Base-by-base conservation (phyloP, 1,284 basidiomycete species). In the Phenoliferia sp. region DNA sequence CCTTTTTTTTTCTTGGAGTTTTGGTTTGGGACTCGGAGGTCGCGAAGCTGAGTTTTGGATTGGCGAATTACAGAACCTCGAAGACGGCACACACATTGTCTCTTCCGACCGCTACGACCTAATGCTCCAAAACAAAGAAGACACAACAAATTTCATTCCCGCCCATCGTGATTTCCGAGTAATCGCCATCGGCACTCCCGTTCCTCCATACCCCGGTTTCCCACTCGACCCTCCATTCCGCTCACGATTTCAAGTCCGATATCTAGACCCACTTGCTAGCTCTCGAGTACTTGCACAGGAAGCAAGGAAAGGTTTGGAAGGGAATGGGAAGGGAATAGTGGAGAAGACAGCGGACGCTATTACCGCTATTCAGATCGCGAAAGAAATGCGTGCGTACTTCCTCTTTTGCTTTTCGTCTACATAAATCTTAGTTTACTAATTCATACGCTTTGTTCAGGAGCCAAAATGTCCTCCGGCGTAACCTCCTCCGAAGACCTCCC, bases 191-290 rank as follows among this genome's bases (percentile, higher is more conserved):
- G 79, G 79, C 39, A 39, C 61, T 16, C 72, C 72, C 2, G 66
- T 68, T n/a, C 72, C 79, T 10, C 79, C 79, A 6, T 80, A 78
- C 72, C 75, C 75, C 26, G 79, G 79, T 26, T 74, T 77, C 39
- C 77, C 79, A 0, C 70, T 79, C 61, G 79, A 80, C 55, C 79
- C 79, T 1, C 79, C 79, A n/a, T 80, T 80, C 74, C 76, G 79
- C 31, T 78, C 77, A 0, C 75, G 79, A 17, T 80, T 80, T 68
- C 79, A 80, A 67, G 76, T 74, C 16, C 72, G 72, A 26, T 72
- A 73, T 59, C n/a, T 73, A 44, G 72, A 73, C 59, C 66, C 71
- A 0, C 69, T 73, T 19, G 59, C 65, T 10, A 67, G 65, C 2
- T 55, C 62, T n/a, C 63, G 65, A 32, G 62, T 67, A 6, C 54